These are phyloP conservation scores for Laguncularia racemosa DNA, from an alignment of 345 rosid species.

Conservation along the genomic window DNA sequence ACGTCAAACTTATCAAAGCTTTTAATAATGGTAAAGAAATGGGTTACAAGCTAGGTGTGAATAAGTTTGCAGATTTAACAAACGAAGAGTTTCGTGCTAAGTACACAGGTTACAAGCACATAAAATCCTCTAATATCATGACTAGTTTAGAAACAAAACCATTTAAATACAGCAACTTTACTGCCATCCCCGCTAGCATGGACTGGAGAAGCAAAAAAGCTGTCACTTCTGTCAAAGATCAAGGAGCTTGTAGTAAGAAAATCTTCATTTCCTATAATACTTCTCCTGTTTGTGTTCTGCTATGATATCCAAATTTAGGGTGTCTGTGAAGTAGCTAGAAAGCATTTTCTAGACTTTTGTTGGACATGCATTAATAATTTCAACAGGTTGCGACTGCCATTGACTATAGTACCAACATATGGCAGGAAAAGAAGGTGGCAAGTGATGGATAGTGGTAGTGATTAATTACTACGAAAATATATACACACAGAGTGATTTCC, in stretches of 20 bases:
- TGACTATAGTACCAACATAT: no score
- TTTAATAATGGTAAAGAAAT: slow-evolving; percentile 20
- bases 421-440: no score
- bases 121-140: slow-evolving; percentile 2
- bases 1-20: slow-evolving; percentile 24
- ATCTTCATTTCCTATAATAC: no score
- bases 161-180: slow-evolving; percentile 22
- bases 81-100: slow-evolving; percentile 35
- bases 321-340: no score
- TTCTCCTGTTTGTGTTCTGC: no score
- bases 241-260: slow-evolving; percentile 26
- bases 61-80: slow-evolving; percentile 43
- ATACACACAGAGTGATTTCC: no score
- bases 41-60: slow-evolving; percentile 28
- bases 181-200: slow-evolving; percentile 13
- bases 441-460: no score
- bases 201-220: slow-evolving; percentile 4
- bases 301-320: no score
- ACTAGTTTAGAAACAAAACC: not conserved
- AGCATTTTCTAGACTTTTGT: no score
- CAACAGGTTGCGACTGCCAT: no score
- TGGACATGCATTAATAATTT: no score
- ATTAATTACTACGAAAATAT: no score
- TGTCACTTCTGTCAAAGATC: slow-evolving; percentile 34
- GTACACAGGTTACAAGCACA: slow-evolving; percentile 24